Evolutionary conservation across 805 yeast species (phyloP).

Genomic region (Maudiozyma turicensis): DNA sequence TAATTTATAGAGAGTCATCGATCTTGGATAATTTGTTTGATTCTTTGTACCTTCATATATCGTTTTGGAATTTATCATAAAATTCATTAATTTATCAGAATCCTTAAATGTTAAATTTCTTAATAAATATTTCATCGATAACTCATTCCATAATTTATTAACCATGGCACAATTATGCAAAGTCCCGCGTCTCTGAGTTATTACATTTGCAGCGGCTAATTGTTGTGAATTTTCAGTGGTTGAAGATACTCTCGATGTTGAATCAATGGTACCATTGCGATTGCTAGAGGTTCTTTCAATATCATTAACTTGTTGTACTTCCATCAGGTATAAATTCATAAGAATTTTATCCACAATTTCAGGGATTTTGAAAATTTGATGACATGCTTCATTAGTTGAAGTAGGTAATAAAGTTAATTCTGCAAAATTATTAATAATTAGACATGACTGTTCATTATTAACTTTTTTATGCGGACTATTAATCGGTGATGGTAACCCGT

Average conservation of each 20-base stretch:
- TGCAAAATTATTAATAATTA: conserved; percentile 4
- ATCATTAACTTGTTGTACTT: conserved; percentile 37
- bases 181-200: conserved; percentile 13
- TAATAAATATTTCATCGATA: conserved; percentile 46
- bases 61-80: conserved; percentile 15
- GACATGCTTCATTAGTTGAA: conserved; percentile 5
- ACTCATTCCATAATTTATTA: conserved; percentile 52
- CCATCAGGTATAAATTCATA: conserved; percentile 22
- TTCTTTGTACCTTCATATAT: conserved; percentile 4
- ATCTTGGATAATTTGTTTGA: conserved; percentile 13
- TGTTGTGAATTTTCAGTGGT: neutral
- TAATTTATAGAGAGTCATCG: conserved; percentile 46
- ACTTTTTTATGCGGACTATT: conserved; percentile 3
- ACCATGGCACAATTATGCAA: conserved; percentile 59
- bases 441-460: neutral
- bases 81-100: conserved; percentile 37
- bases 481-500: conserved; percentile 6
- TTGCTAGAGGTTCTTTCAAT: conserved; percentile 26
- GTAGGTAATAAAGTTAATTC: conserved; percentile 4
- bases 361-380: conserved; percentile 58
- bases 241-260: neutral
- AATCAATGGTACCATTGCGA: neutral
- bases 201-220: neutral
- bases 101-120: conserved; percentile 46
- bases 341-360: conserved; percentile 61